Conservation (phyloP, 2,329 filamentous ascomycete genomes). For the Sodiomyces alkalinus region DNA sequence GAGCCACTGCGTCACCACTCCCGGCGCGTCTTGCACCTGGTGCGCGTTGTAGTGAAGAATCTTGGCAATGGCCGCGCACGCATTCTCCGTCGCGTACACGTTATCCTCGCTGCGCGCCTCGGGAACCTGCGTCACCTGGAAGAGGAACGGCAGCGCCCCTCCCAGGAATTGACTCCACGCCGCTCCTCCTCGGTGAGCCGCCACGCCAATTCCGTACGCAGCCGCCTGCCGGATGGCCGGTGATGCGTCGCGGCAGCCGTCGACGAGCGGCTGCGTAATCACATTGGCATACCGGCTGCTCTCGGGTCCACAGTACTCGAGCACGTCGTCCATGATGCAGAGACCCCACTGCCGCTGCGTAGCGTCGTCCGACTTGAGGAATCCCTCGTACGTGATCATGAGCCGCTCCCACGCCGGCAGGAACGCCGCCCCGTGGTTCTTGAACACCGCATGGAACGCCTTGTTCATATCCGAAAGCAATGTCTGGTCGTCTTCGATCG, state of each 20-base stretch:
- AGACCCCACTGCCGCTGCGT: constrained; percentile 98
- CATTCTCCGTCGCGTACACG: constrained; percentile 94
- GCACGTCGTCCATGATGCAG: constrained; percentile 95
- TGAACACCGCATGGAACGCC: constrained; percentile 97
- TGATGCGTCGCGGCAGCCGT: constrained; percentile 72
- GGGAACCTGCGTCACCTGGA: constrained; percentile 67
- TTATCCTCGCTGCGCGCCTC: constrained; percentile 84
- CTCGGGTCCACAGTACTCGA: constrained; percentile 87
- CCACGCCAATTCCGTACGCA: constrained; percentile 89
- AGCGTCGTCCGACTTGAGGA: constrained; percentile 66
- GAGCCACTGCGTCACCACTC: constrained; percentile 73
- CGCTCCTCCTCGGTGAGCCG: constrained; percentile 78
- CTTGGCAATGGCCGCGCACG: constrained; percentile 91
- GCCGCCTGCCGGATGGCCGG: constrained; percentile 91
- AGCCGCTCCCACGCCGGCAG: constrained; percentile 78
- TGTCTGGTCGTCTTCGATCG: constrained; percentile 94
- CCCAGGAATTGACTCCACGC: constrained; percentile 81
- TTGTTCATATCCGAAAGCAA: constrained; percentile 99
- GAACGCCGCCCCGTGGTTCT: constrained; percentile 79
- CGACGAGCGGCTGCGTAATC: constrained; percentile 74
- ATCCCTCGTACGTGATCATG: constrained; percentile 70
- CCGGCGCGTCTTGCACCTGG: constrained; percentile 61
- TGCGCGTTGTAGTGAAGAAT: constrained; percentile 79
- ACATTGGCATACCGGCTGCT: constrained; percentile 76
- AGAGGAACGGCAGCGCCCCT: constrained; percentile 63